Conservation (phyloP, 2,329 filamentous ascomycete genomes). For the Sporothrix pseudoabietina region DNA sequence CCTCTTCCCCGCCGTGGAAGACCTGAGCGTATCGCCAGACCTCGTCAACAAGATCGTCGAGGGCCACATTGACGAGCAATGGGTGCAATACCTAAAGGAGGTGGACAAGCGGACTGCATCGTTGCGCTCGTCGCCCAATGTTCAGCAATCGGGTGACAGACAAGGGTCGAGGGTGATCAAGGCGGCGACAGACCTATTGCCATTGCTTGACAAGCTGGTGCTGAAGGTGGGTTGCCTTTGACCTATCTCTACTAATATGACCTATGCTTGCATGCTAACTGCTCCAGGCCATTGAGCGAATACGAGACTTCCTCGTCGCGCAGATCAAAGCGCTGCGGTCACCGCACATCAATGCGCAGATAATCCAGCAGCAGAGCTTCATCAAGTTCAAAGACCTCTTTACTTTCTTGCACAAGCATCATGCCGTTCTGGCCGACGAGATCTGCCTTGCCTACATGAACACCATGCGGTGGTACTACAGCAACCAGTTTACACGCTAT, state of each 20-base stretch:
- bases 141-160: conserved; percentile 41
- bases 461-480: conserved; percentile 98
- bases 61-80: conserved; percentile 84
- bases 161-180: conserved; percentile 71
- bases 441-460: conserved; percentile 94
- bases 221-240: conserved; percentile 61
- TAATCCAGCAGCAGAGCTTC: conserved; percentile 92
- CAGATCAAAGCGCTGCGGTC: conserved; percentile 94
- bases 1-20: conserved; percentile 85
- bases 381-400: conserved; percentile 86
- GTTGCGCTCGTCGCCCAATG: conserved; percentile 55
- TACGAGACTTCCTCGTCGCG: conserved; percentile 89
- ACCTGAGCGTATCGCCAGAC: conserved; percentile 82
- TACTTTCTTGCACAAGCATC: conserved; percentile 79
- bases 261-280: not conserved
- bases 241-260: not conserved
- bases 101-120: conserved; percentile 75
- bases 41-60: conserved; percentile 85
- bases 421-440: conserved; percentile 81
- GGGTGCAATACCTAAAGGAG: conserved; percentile 80
- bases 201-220: conserved; percentile 80
- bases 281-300: conserved; percentile 78
- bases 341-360: conserved; percentile 94
- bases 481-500: conserved; percentile 88
- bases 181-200: conserved; percentile 79